Evolutionary conservation across 352 stramenopile genomes (phyloP).

Genomic region (Pythium guiyangense): DNA sequence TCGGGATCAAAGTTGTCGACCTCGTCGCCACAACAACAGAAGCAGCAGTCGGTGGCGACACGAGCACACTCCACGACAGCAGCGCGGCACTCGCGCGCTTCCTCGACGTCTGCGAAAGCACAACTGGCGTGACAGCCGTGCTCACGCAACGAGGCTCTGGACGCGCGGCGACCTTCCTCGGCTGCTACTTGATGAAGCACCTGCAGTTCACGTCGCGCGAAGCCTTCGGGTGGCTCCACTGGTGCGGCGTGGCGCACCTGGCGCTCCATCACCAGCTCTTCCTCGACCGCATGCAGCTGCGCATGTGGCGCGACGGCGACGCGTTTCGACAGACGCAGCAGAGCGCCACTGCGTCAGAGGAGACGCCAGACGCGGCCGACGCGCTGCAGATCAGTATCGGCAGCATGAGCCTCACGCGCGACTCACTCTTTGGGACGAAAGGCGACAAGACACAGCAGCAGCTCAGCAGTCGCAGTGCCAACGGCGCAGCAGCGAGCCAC

Average conservation of each 20-base stretch:
- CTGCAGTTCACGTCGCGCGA: constrained; percentile 92
- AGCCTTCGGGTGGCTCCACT: constrained; percentile 94
- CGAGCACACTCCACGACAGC: constrained; percentile 59
- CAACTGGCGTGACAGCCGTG: constrained; percentile 44
- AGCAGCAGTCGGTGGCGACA: constrained; percentile 55
- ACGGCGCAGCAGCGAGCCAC: not conserved
- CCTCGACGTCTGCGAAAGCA: constrained; percentile 84
- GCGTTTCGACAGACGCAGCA: constrained; percentile 17
- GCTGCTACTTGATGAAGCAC: constrained; percentile 98
- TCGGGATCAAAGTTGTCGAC: constrained; percentile 89
- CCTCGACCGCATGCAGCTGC: constrained; percentile 81
- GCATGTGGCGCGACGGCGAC: constrained; percentile 65
- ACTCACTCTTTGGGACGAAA: constrained; percentile 53
- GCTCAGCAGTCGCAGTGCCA: not conserved
- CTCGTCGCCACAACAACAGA: constrained; percentile 58
- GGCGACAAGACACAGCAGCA: constrained; percentile 10
- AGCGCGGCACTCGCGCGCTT: constrained; percentile 60
- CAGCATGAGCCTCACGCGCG: constrained; percentile 48
- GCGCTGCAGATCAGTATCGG: constrained; percentile 53
- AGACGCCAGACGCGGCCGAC: not conserved
- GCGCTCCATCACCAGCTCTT: constrained; percentile 86
- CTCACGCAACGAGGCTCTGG: constrained; percentile 71
- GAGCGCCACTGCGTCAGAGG: not conserved
- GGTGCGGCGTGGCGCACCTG: constrained; percentile 89
- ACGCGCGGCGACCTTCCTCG: constrained; percentile 93